Evolutionary conservation across 2,329 filamentous ascomycete species (phyloP).

Genomic region (Nemania sp.): DNA sequence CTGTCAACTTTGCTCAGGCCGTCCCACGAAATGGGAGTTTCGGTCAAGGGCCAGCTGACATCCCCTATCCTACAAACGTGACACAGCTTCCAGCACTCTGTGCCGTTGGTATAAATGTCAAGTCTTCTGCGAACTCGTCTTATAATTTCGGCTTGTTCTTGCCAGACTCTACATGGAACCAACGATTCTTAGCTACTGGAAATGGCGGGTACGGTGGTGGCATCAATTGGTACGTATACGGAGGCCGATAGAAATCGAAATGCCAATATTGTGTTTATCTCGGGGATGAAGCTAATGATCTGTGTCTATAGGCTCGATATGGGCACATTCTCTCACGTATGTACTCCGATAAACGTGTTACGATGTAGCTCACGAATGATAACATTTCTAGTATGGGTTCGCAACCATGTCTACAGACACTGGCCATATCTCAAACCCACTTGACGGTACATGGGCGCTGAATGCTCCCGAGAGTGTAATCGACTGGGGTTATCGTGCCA

Average conservation of each 20-base stretch:
- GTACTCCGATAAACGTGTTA: neutral
- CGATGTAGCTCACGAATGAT: constrained; percentile 1
- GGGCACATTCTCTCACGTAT: constrained; percentile 40
- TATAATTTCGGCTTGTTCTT: constrained; percentile 40
- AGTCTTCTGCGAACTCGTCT: constrained; percentile 35
- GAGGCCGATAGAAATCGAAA: neutral
- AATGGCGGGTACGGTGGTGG: constrained; percentile 39
- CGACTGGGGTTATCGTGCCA: constrained; percentile 48
- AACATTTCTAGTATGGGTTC: constrained; percentile 42
- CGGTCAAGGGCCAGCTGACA: constrained; percentile 25
- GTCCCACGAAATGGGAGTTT: constrained; percentile 35
- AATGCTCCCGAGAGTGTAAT: constrained; percentile 41
- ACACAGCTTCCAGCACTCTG: constrained; percentile 37
- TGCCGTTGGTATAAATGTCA: constrained; percentile 38
- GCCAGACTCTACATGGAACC: constrained; percentile 38
- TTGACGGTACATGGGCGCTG: constrained; percentile 45
- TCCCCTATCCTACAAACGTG: constrained; percentile 32
- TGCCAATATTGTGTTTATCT: neutral
- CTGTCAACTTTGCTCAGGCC: constrained; percentile 32
- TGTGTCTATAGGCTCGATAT: constrained; percentile 44
- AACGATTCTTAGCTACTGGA: constrained; percentile 35
- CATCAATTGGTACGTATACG: constrained; percentile 38
- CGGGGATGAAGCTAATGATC: neutral
- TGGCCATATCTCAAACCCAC: constrained; percentile 43
- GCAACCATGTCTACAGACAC: constrained; percentile 49